These are phyloP conservation scores for Pestalotiopsis sp. DNA, from an alignment of 2,329 filamentous ascomycete species.

Conservation along the genomic window DNA sequence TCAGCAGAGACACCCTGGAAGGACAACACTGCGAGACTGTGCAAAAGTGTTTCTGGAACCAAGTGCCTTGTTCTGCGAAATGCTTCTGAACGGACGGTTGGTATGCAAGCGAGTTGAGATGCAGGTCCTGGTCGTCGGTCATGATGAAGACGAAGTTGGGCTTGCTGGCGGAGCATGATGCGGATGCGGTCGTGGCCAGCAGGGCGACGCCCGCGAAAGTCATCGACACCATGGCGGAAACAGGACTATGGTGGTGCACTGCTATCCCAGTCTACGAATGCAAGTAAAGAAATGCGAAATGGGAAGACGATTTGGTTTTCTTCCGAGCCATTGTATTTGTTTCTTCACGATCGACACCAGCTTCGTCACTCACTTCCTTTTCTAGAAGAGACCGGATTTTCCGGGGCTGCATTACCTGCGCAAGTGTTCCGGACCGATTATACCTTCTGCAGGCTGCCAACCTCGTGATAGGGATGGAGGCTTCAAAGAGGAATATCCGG, in stretches of 20 bases:
- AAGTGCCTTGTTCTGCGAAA: constrained; percentile 59
- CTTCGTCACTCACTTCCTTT: not conserved
- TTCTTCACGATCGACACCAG: too few species aligned
- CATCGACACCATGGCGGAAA: not conserved
- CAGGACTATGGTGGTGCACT: not conserved
- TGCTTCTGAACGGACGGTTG: constrained; percentile 61
- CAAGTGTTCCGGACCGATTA: too few species aligned
- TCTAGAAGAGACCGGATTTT: not conserved
- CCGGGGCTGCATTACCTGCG: not conserved
- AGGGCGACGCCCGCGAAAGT: not conserved
- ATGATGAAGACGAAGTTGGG: constrained; percentile 69
- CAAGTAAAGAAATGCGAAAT: not conserved
- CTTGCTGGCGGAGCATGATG: not conserved
- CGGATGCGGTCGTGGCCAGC: not conserved
- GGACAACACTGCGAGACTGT: constrained; percentile 71
- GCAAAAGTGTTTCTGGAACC: constrained; percentile 65
- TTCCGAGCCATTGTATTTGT: too few species aligned
- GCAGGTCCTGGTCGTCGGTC: constrained; percentile 69
- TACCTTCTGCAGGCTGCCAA: not conserved
- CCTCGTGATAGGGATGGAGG: not conserved
- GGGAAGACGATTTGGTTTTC: not conserved
- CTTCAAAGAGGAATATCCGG: not conserved
- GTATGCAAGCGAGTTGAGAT: constrained; percentile 62
- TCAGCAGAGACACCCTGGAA: constrained; percentile 66
- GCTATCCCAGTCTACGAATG: not conserved